Evolutionary conservation across 768 basidiomycete species (phyloP), one percentile per base, ranked within the genome.

Genomic region (Pleurotus djamor): DNA sequence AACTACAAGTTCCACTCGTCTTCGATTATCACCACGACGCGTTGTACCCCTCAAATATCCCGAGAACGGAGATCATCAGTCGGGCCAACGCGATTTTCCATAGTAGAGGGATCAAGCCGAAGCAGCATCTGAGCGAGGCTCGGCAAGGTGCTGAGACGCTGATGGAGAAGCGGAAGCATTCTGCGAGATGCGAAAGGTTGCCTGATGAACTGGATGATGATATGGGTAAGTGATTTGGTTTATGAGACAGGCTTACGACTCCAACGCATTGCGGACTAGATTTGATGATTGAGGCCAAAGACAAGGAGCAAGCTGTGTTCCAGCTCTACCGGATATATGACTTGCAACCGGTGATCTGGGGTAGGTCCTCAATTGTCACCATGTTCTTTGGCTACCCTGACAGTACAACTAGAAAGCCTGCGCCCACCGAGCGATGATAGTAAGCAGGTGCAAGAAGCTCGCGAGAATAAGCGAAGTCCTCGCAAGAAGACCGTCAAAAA

Each of bases 211-310:
- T 91, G 33, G 87, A 87, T 0, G 82, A 84, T 62, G 88, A 88
- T 60, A 86, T 90, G 75, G 87, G 83, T 82, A 61, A 52, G 80
- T 66, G 16, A 35, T 58, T 58, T 14, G 10, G 58, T 57, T 34
- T 62, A 59, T 41, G 41, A 14, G 60, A 62, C 60, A 37, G 45
- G 8, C 44, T 52, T 60, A 35, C 61, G 6, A 17, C 60, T 13
- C 52, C 51, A 5, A 52, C 59, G 49, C 62, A 61, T 63, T 41
- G 37, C 13, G 17, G 37, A 2, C 43, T 66, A 79, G 93, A 96
- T 74, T 67, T 96, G 63, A 94, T 96, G 94, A 93, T 95, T 60
- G 94, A 96, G 79, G 92, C 92, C 2, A 93, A 94, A 70, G 92
- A 91, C 71, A 92, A 95, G 74, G 95, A 96, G 69, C 95, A 96